These are phyloP conservation scores for Colletotrichum nymphaeae DNA, from an alignment of 2,329 filamentous ascomycete species.

Conservation along the genomic window DNA sequence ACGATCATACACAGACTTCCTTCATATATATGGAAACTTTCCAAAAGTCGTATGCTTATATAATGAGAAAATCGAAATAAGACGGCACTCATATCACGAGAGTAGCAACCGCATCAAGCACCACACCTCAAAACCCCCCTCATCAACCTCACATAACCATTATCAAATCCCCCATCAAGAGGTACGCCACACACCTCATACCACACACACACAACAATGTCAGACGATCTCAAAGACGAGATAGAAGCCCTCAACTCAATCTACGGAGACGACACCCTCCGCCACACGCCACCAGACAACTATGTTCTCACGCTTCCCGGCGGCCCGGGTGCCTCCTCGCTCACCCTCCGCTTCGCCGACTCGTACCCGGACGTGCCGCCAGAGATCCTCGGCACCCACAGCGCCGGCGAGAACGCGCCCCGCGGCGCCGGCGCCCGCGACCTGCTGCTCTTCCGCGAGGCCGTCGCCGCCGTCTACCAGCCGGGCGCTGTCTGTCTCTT, in stretches of 20 bases:
- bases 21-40: not conserved
- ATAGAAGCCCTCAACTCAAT: slow-evolving; percentile 87
- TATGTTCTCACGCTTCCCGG: slow-evolving; percentile 77
- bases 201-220: slow-evolving; percentile 9
- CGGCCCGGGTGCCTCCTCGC: slow-evolving; percentile 61
- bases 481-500: slow-evolving; percentile 87
- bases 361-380: slow-evolving; percentile 83
- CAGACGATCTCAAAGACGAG: slow-evolving; percentile 66
- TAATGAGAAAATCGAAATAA: not conserved
- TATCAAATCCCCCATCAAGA: not conserved
- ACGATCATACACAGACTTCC: not conserved
- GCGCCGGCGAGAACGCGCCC: slow-evolving; percentile 74
- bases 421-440: slow-evolving; percentile 79
- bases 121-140: not conserved
- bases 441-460: slow-evolving; percentile 75
- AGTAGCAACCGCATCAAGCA: not conserved
- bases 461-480: slow-evolving; percentile 75
- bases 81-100: not conserved
- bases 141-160: not conserved
- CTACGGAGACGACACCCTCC: slow-evolving; percentile 76
- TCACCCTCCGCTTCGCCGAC: slow-evolving; percentile 75
- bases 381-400: slow-evolving; percentile 80
- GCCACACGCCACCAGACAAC: slow-evolving; percentile 49
- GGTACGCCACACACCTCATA: not conserved
- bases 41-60: not conserved